Conservation (phyloP, 2,329 filamentous ascomycete species). For the Pestalotiopsis sp. region DNA sequence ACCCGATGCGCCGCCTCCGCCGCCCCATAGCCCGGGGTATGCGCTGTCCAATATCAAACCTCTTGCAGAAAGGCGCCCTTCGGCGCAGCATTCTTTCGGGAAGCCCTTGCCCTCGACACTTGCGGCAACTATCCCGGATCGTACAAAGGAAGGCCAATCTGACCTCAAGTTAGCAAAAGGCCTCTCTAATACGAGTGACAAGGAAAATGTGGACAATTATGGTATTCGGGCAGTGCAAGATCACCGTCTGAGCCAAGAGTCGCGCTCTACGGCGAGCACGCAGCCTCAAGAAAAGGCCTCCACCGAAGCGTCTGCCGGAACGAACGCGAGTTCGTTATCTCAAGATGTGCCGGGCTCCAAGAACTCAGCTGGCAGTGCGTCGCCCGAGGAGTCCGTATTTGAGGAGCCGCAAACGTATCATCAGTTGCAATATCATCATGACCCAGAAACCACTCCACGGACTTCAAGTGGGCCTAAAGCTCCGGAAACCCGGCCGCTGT, state of each 20-base stretch:
- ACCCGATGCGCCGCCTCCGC: constrained; percentile 38
- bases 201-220: constrained; percentile 20
- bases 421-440: constrained; percentile 64
- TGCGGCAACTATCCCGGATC: constrained; percentile 23
- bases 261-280: constrained; percentile 52
- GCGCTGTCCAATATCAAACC: constrained; percentile 12
- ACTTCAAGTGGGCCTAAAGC: constrained; percentile 46
- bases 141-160: constrained; percentile 21
- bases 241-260: constrained; percentile 54
- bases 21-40: constrained; percentile 36
- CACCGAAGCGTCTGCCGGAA: constrained; percentile 54
- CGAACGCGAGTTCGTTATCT: constrained; percentile 59
- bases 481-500: constrained; percentile 44
- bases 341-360: constrained; percentile 50
- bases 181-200: constrained; percentile 19
- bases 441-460: constrained; percentile 40
- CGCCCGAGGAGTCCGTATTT: constrained; percentile 51
- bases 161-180: constrained; percentile 19
- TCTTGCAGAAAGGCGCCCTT: constrained; percentile 16
- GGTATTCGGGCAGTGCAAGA: constrained; percentile 20
- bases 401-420: constrained; percentile 50
- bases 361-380: constrained; percentile 42
- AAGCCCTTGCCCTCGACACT: constrained; percentile 22
- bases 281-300: constrained; percentile 47
- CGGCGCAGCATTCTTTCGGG: constrained; percentile 19